These are phyloP conservation scores for Macrocybe gigantea DNA, from an alignment of 768 basidiomycete genomes.

Conservation along the genomic window DNA sequence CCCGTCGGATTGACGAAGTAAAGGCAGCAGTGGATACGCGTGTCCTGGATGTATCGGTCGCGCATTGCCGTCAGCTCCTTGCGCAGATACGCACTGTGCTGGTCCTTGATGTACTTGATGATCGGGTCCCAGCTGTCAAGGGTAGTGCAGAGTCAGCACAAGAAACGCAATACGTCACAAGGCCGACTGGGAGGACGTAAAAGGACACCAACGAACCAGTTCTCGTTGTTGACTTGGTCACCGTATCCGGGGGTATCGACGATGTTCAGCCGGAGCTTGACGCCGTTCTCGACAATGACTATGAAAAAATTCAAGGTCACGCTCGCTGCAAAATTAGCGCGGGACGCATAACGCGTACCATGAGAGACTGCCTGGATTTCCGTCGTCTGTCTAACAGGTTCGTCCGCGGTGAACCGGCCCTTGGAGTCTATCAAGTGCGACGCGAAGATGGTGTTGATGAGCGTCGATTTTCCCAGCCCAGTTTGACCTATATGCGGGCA, in stretches of 20 bases:
- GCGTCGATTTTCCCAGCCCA: conserved; percentile 95
- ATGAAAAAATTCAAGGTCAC: conserved; percentile 1
- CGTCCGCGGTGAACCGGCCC: conserved; percentile 83
- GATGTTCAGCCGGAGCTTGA: conserved; percentile 91
- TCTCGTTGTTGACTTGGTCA: conserved; percentile 98
- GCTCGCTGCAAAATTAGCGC: background rate
- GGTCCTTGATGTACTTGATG: conserved; percentile 98
- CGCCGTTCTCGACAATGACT: conserved; percentile 97
- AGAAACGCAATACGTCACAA: background rate
- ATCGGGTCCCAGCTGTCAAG: conserved; percentile 93
- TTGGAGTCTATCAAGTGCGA: conserved; percentile 98
- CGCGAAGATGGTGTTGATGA: conserved; percentile 99
- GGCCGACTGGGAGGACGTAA: conserved; percentile 3
- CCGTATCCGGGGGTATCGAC: conserved; percentile 99
- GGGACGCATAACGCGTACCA: conserved; percentile 47
- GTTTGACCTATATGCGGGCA: conserved; percentile 69
- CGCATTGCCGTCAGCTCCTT: conserved; percentile 99
- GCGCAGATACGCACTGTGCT: conserved; percentile 96
- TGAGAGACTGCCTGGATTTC: conserved; percentile 95
- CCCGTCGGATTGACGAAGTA: conserved; percentile 99
- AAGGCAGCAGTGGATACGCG: conserved; percentile 95
- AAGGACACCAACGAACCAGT: conserved; percentile 57
- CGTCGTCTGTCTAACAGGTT: conserved; percentile 91
- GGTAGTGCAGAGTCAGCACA: conserved; percentile 2
- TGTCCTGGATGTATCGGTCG: conserved; percentile 97